Base-by-base conservation (phyloP, 805 yeast species). In the Yarrowia deformans region DNA sequence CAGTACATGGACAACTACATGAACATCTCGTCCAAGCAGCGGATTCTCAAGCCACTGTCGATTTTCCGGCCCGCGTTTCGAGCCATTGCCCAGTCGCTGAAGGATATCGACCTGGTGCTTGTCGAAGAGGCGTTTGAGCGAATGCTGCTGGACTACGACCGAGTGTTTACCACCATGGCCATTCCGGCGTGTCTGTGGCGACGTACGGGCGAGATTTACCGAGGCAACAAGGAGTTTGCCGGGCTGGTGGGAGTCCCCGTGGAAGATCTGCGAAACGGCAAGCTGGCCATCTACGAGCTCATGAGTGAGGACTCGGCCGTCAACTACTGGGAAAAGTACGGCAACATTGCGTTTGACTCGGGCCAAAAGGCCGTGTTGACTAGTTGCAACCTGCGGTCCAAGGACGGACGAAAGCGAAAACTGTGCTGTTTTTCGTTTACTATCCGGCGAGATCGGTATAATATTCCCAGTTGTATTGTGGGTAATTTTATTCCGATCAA, bases 171-270 rank as follows among this genome's bases (percentile, higher is more conserved):
- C 0, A 90, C 97, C 4, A 93, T 94, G 97, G 97, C 98, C 8
- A 92, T 94, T 71, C 98, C 98, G 1, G 97, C 98, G 0, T 94
- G 98, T 79, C 82, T 94, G 37, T 94, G 98, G 98, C 82, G 98
- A 76, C 88, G 98, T 74, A 93, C 98, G 0, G 98, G 98, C 1
- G 98, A 94, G 73, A 94, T 94, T 3, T 94, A 91, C 74, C 80
- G 98, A 71, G 98, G 97, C 0, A 94, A 94, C 78, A 93, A 93
- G 76, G 98, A 94, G 77, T 94, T 94, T 84, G 98, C 98, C 0
- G 90, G 93, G 1, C 79, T 94, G 69, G 97, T 94, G 1, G 97
- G 93, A 23, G 97, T 91, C 32, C 85, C 87, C 37, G 91, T 94
- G 1, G 98, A 93, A 76, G 97, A 93, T 76, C 80, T 94, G 75